A percentile compares a stretch with the other conserved stretches of the same genome.
Conservation (phyloP, 1,284 basidiomycete species). For the Neonothopanus nambi region DNA sequence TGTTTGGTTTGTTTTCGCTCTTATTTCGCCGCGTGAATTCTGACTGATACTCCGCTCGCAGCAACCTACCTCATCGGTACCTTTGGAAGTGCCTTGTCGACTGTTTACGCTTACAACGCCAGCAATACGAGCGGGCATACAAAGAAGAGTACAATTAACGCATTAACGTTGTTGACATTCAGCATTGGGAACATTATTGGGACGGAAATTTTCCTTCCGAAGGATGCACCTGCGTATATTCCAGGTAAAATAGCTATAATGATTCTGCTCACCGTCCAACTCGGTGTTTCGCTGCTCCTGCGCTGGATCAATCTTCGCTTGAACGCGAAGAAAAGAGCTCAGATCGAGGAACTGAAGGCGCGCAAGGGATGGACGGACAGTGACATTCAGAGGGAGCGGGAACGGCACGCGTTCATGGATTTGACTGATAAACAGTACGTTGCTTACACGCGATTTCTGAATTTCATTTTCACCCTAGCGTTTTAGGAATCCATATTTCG, state of each 20-base stretch:
- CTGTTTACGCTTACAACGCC: constrained; percentile 42
- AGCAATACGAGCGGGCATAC: constrained; percentile 68
- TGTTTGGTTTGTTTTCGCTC: constrained; percentile 48
- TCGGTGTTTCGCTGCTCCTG: constrained; percentile 49
- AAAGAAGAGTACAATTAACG: constrained; percentile 68
- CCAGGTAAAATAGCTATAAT: constrained; percentile 66
- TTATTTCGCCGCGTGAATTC: background rate
- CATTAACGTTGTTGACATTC: constrained; percentile 59
- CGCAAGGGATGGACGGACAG: constrained; percentile 56
- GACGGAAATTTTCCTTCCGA: constrained; percentile 62
- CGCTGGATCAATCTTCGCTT: constrained; percentile 57
- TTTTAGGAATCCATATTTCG: constrained; percentile 44
- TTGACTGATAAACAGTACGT: constrained; percentile 59
- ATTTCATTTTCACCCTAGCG: background rate
- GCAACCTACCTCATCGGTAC: constrained; percentile 58
- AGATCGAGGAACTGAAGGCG: constrained; percentile 45
- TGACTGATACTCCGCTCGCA: constrained; percentile 20
- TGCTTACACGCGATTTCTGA: background rate
- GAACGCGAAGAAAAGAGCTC: constrained; percentile 49
- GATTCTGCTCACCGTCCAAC: constrained; percentile 54
- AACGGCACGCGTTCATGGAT: constrained; percentile 62
- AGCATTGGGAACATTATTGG: constrained; percentile 61
- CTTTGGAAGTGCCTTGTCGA: constrained; percentile 60
- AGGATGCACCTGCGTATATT: constrained; percentile 62
- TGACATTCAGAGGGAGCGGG: constrained; percentile 55